These are phyloP conservation scores for Sporopachydermia quercuum DNA, from an alignment of 805 yeast species.

Conservation along the genomic window DNA sequence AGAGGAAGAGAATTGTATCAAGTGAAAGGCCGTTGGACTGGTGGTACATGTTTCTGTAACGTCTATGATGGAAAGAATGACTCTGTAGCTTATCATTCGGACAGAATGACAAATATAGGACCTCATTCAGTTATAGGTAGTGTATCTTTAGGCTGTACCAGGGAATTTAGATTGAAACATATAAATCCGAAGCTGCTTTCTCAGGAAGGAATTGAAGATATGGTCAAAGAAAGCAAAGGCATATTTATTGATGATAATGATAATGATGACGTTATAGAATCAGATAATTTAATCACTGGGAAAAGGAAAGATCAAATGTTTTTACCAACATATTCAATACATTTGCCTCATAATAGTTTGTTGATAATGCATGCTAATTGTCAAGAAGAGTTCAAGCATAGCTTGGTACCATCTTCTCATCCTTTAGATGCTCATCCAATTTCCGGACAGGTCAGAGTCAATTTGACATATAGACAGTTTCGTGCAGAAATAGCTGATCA, in stretches of 20 bases:
- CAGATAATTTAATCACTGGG: too few species aligned
- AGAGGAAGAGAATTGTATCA: conserved; percentile 26
- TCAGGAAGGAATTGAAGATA: background rate
- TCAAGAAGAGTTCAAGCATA: conserved; percentile 63
- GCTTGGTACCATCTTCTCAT: conserved; percentile 32
- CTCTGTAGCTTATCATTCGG: conserved; percentile 64
- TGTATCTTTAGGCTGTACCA: conserved; percentile 49
- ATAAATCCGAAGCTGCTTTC: conserved; percentile 16
- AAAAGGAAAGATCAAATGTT: conserved; percentile 7
- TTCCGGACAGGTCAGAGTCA: conserved; percentile 38
- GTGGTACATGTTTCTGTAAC: conserved; percentile 41
- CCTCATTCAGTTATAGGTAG: conserved; percentile 59
- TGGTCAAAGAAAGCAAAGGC: conserved; percentile 7
- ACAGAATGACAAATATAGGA: conserved; percentile 55
- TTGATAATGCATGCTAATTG: conserved; percentile 66
- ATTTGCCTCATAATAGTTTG: conserved; percentile 57
- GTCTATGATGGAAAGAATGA: conserved; percentile 33
- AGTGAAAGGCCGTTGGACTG: conserved; percentile 29
- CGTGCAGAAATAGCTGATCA: conserved; percentile 24
- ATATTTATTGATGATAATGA: conserved; percentile 13
- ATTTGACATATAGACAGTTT: conserved; percentile 50
- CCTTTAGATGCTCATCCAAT: conserved; percentile 30
- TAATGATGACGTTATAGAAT: too few species aligned
- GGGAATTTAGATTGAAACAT: conserved; percentile 48
- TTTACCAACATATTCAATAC: conserved; percentile 30